Percentiles rank a stretch among this genome's conserved stretches.
These are phyloP conservation scores for Leishmania lainsoni DNA, from an alignment of 208 protist genomes.

Conservation along the genomic window DNA sequence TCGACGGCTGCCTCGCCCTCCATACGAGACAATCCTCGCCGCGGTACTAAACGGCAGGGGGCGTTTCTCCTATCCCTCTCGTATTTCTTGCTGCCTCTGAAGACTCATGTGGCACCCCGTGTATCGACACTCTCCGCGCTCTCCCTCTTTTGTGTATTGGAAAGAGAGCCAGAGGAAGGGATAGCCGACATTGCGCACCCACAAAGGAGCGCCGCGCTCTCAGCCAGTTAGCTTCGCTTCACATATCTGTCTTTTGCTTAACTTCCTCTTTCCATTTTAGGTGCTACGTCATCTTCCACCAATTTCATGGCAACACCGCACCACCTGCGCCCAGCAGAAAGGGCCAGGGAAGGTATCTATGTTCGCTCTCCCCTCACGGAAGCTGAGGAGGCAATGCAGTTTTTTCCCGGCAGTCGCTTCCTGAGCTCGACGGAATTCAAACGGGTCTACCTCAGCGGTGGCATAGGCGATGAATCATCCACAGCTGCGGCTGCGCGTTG, in stretches of 20 bases:
- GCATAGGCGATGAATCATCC: background rate
- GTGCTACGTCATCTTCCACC: background rate
- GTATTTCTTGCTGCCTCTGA: background rate
- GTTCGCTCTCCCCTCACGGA: slow-evolving; percentile 27
- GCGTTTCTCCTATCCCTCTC: background rate
- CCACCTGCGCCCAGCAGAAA: background rate
- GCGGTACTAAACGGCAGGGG: background rate
- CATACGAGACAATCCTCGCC: background rate
- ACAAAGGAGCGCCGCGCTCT: background rate
- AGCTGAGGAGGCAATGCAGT: slow-evolving; percentile 10
- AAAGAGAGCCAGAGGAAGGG: background rate
- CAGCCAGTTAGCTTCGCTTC: background rate
- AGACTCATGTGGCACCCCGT: background rate
- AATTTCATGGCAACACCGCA: background rate
- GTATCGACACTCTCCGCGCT: background rate
- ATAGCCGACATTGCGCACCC: background rate
- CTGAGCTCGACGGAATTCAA: slow-evolving; percentile 54
- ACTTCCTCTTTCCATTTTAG: background rate
- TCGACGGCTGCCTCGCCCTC: background rate
- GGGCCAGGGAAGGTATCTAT: slow-evolving; percentile 15
- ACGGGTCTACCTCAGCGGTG: slow-evolving; percentile 39
- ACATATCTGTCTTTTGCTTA: background rate
- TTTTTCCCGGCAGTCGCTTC: slow-evolving; percentile 33
- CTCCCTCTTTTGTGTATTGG: background rate
- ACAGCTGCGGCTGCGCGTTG: background rate